These are phyloP conservation scores for Colletotrichum somersetense DNA, from an alignment of 2,329 filamentous ascomycete genomes.

Conservation along the genomic window DNA sequence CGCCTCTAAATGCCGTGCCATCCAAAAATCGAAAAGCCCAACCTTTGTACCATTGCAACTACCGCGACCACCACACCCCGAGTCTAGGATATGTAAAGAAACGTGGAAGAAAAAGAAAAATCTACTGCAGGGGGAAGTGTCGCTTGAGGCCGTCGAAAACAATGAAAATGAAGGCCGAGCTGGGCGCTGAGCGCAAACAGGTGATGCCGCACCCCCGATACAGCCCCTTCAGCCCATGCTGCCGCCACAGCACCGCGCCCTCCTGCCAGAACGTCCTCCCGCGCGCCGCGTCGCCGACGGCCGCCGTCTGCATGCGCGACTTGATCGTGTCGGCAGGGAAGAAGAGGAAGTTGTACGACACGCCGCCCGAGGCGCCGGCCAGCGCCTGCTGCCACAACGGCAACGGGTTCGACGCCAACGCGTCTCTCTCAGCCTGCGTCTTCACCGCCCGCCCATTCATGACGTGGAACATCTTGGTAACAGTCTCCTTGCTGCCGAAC, in stretches of 20 bases:
- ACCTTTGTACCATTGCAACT: not conserved
- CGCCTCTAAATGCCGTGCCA: constrained; percentile 34
- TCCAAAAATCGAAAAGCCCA: constrained; percentile 21
- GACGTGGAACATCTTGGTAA: constrained; percentile 76
- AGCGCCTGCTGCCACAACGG: constrained; percentile 89
- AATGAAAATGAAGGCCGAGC: constrained; percentile 98
- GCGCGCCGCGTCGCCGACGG: constrained; percentile 68
- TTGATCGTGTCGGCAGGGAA: constrained; percentile 98
- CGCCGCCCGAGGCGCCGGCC: constrained; percentile 88
- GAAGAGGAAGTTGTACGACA: constrained; percentile 97
- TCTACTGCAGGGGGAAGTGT: constrained; percentile 66
- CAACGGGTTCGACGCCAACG: constrained; percentile 65
- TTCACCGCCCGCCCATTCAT: constrained; percentile 60
- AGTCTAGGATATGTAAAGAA: constrained; percentile 39
- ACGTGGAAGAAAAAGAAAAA: constrained; percentile 15
- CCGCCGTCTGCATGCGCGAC: constrained; percentile 93
- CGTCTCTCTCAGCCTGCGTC: constrained; percentile 56
- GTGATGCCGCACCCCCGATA: constrained; percentile 98
- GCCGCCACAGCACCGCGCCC: constrained; percentile 79
- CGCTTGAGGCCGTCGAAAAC: constrained; percentile 89
- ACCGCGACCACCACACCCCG: constrained; percentile 22
- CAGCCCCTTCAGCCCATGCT: constrained; percentile 85
- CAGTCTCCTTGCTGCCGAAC: constrained; percentile 92
- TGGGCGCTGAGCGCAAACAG: constrained; percentile 86
- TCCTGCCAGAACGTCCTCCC: constrained; percentile 80